These are phyloP conservation scores for Prunus campanulata DNA, from an alignment of 306 rosid genomes.

Conservation along the genomic window DNA sequence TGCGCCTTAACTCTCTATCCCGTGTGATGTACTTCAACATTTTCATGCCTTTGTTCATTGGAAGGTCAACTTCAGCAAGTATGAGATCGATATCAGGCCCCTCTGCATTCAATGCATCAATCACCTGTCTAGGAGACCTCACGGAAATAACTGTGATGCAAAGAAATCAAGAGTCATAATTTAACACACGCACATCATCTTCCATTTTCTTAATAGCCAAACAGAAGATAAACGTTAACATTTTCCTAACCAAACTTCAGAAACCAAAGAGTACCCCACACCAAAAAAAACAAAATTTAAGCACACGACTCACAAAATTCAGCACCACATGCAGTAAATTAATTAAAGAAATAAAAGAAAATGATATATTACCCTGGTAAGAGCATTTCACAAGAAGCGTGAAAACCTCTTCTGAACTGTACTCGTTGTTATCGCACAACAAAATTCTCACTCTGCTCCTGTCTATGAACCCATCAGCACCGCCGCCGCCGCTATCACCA, in stretches of 20 bases:
- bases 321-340: background rate
- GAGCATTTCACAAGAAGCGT: slow-evolving; percentile 87
- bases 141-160: slow-evolving; percentile 66
- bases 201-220: background rate
- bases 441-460: slow-evolving; percentile 93
- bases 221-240: background rate
- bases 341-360: background rate
- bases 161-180: slow-evolving; percentile 15
- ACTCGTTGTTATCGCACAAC: slow-evolving; percentile 80
- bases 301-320: background rate
- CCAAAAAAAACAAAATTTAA: background rate
- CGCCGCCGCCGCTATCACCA: slow-evolving; percentile 26
- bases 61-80: slow-evolving; percentile 92
- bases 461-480: slow-evolving; percentile 79
- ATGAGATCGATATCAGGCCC: slow-evolving; percentile 86
- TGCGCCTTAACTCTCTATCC: slow-evolving; percentile 69
- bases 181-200: background rate
- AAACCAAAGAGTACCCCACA: background rate
- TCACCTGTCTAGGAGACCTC: slow-evolving; percentile 84
- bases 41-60: slow-evolving; percentile 78
- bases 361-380: slow-evolving; percentile 58
- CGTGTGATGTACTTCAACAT: slow-evolving; percentile 88
- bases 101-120: slow-evolving; percentile 94
- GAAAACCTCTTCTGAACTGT: slow-evolving; percentile 70
- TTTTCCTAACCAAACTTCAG: background rate